A percentile compares a stretch with the other conserved stretches of the same genome.
Conservation (phyloP, 805 yeast genomes). For the Cyberlindnera americana region DNA sequence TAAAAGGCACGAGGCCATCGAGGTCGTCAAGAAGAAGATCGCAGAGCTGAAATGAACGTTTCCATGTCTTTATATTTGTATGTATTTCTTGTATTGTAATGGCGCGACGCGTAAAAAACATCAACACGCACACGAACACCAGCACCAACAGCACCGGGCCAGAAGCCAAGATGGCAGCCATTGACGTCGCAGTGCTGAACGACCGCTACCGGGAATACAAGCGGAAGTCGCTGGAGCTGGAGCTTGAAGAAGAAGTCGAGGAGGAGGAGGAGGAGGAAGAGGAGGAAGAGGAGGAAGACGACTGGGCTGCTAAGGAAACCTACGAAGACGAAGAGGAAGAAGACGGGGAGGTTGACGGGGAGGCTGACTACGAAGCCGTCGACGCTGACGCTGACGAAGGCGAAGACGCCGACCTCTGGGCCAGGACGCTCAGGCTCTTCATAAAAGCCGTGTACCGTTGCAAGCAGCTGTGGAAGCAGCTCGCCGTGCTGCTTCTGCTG, state of each 20-base stretch:
- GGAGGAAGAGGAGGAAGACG: neutral
- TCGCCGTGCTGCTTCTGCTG: neutral
- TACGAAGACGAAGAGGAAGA: conserved; percentile 4
- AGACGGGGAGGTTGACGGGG: conserved; percentile 5
- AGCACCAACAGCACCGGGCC: no score
- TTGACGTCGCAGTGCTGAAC: conserved; percentile 12
- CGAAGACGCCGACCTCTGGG: no score
- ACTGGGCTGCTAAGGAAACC: conserved; percentile 7
- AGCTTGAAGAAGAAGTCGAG: no score
- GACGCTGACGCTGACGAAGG: no score
- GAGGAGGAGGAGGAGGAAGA: neutral
- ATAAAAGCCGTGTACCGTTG: conserved; percentile 3
- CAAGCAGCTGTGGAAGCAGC: neutral
- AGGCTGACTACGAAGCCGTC: no score
- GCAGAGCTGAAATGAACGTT: conserved; percentile 1
- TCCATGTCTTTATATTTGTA: no score
- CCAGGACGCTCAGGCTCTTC: no score
- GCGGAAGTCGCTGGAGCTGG: conserved; percentile 1
- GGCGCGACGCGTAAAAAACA: conserved; percentile 1
- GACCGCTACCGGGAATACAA: conserved; percentile 10
- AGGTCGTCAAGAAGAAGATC: conserved; percentile 7
- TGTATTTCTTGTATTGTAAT: no score
- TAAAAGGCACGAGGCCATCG: conserved; percentile 10
- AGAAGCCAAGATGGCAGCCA: no score
- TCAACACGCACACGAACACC: neutral